Evolutionary conservation across 306 rosid genomes (phyloP), one percentile per base, ranked within the genome.

Genomic region (Ceratonia siliqua): DNA sequence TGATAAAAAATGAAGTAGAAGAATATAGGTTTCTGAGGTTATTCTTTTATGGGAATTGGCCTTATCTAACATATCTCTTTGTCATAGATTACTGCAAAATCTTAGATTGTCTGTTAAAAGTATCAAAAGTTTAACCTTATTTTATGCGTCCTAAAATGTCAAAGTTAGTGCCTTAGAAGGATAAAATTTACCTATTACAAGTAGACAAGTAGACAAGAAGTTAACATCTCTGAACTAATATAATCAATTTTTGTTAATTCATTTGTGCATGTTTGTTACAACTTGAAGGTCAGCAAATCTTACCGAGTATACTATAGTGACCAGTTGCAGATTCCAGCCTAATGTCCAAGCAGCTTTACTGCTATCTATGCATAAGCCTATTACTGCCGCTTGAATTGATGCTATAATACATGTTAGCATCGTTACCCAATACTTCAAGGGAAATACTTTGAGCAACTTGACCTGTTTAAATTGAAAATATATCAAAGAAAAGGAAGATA

Each of bases 221-320:
- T n/a, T n/a, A n/a, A n/a, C n/a, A n/a, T n/a, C n/a, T n/a, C 4
- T 43, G 2, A 43, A 43, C 10, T 12, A 12, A 43, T 13, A 25
- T 25, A 0, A 9, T 32, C 21, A 46, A n/a, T 27, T 9, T 25
- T 2, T 24, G 17, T 43, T 66, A 9, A 25, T 7, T 12, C 15
- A 43, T 65, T 0, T 7, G 14, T 8, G 2, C 3, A 65, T 8
- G 21, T 39, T 64, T 1, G 42, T 18, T 45, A 20, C 27, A 15
- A n/a, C 42, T 30, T 25, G 46, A 52, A 55, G 45, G 11, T 6
- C 2, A 15, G 3, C 6, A 24, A 24, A 74, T 25, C 75, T 75
- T 65, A 92, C 96, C 68, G 93, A 88, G 84, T 86, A 92, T 0
- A 89, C 0, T 70, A 92, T 89, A 8, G 97, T 88, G 56, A 85